A percentile compares a stretch with the other conserved stretches of the same genome.
phyloP scores from a whole-genome alignment of 176 grass and related monocot species.

The Oryza australiensis region DNA sequence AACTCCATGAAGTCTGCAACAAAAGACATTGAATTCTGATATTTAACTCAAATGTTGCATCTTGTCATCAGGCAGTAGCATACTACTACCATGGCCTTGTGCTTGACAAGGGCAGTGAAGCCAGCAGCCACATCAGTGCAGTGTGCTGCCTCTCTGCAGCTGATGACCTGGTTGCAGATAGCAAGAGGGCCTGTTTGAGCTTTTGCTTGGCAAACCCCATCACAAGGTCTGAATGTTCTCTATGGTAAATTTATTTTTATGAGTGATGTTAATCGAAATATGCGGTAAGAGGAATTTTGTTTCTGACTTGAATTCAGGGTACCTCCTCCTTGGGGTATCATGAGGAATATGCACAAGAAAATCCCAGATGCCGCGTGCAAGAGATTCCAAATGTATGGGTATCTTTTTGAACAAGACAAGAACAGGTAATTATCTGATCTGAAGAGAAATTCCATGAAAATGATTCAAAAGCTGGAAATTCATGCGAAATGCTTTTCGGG shows the following conservation, averaged over 20 bases:
- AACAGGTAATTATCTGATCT: conserved; percentile 48
- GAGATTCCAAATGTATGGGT: conserved; percentile 74
- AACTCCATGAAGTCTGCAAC: neutral
- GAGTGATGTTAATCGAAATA: neutral
- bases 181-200: conserved; percentile 87
- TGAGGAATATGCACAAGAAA: conserved; percentile 94
- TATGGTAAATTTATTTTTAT: neutral
- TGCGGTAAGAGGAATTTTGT: conserved; percentile 7
- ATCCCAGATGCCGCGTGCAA: conserved; percentile 77
- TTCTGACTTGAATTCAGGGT: conserved; percentile 53
- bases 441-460: conserved; percentile 3
- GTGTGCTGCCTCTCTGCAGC: conserved; percentile 87
- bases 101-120: conserved; percentile 72
- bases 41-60: conserved; percentile 19
- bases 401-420: conserved; percentile 81
- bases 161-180: conserved; percentile 67
- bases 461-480: neutral
- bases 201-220: conserved; percentile 85
- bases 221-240: conserved; percentile 53
- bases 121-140: conserved; percentile 64
- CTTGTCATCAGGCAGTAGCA: conserved; percentile 62
- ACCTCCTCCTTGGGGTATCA: conserved; percentile 83
- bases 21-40: neutral
- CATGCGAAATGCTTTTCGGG: neutral
- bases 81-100: conserved; percentile 90